Evolutionary conservation across 2,329 filamentous ascomycete genomes (phyloP).

Genomic region (Phyllosticta capitalensis): DNA sequence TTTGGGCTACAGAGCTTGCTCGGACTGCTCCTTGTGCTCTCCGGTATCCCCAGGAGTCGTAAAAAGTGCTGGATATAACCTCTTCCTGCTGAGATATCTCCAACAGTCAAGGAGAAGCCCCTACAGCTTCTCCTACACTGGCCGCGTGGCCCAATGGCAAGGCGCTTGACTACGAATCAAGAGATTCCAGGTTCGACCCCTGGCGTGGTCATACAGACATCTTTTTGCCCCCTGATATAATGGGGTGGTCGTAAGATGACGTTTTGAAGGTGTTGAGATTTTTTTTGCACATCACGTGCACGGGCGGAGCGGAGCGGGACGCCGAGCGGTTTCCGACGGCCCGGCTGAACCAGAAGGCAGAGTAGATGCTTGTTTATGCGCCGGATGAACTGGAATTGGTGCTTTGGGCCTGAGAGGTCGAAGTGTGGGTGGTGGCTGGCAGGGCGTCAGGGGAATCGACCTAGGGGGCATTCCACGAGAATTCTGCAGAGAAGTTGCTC

Average conservation of each 20-base stretch:
- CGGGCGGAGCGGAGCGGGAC: background rate
- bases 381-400: too few relatives aligned
- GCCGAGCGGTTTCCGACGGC: background rate
- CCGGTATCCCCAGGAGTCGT: too few relatives aligned
- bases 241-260: background rate
- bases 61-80: background rate
- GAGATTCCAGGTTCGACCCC: slow-evolving; percentile 28
- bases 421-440: too few relatives aligned
- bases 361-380: background rate
- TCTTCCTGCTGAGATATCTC: background rate
- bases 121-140: background rate
- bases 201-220: slow-evolving; percentile 4
- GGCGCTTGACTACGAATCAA: slow-evolving; percentile 41
- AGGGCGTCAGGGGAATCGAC: too few relatives aligned
- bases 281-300: background rate
- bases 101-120: background rate
- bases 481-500: too few relatives aligned
- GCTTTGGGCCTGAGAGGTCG: too few relatives aligned
- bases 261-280: background rate
- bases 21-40: too few relatives aligned
- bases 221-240: background rate
- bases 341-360: background rate
- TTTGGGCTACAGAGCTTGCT: too few relatives aligned
- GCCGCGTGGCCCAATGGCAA: slow-evolving; percentile 37
- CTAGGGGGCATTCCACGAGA: too few relatives aligned